Conservation (phyloP, 805 yeast species). For the Clavispora asparagi region DNA sequence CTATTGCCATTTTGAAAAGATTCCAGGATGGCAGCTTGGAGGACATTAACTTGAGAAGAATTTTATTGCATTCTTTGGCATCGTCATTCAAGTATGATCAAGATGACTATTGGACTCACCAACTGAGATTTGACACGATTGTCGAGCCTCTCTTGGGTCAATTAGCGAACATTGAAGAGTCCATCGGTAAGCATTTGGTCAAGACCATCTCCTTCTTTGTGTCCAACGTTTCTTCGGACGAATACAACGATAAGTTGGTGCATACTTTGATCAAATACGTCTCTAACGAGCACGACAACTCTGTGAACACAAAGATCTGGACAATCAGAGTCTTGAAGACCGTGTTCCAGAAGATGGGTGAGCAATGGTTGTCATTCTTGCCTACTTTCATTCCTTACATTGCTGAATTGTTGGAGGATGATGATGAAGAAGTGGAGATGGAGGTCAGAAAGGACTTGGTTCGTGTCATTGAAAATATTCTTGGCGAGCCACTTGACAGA, state of each 20-base stretch:
- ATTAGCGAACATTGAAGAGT: slow-evolving; percentile 60
- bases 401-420: slow-evolving; percentile 94
- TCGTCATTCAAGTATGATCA: slow-evolving; percentile 84
- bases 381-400: slow-evolving; percentile 95
- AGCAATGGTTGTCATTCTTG: slow-evolving; percentile 83
- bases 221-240: slow-evolving; percentile 58
- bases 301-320: slow-evolving; percentile 75
- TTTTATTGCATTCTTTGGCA: slow-evolving; percentile 65
- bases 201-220: slow-evolving; percentile 77
- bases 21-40: slow-evolving; percentile 38
- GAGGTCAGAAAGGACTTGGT: slow-evolving; percentile 90
- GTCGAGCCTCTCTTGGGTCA: slow-evolving; percentile 61
- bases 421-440: slow-evolving; percentile 85
- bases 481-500: slow-evolving; percentile 93
- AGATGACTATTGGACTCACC: slow-evolving; percentile 93
- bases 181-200: slow-evolving; percentile 75
- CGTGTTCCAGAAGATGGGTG: slow-evolving; percentile 88
- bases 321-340: slow-evolving; percentile 73
- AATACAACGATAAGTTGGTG: slow-evolving; percentile 63
- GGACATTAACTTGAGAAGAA: slow-evolving; percentile 59
- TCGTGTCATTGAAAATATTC: slow-evolving; percentile 82
- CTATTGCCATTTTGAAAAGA: slow-evolving; percentile 48
- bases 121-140: slow-evolving; percentile 74
- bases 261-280: slow-evolving; percentile 31
- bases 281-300: slow-evolving; percentile 41